Percentiles rank a stretch among this genome's conserved stretches.
These are phyloP conservation scores for Musa acuminata DNA, from an alignment of 176 grass and related monocot species.

Conservation along the genomic window DNA sequence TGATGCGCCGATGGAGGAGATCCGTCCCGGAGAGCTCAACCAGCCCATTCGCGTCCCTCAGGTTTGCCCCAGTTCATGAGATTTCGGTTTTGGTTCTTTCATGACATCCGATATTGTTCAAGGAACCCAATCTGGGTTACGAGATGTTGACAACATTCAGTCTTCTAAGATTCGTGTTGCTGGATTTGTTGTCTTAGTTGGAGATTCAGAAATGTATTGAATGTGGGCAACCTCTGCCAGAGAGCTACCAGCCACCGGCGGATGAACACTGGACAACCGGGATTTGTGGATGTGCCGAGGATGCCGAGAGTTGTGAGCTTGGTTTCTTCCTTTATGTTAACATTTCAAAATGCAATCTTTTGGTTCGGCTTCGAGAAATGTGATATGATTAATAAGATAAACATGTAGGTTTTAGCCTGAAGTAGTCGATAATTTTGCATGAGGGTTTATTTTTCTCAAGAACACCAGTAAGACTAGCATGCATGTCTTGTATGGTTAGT, in stretches of 20 bases:
- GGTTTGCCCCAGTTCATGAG: constrained; percentile 9
- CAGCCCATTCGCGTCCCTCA: constrained; percentile 36
- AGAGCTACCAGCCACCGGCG: constrained; percentile 65
- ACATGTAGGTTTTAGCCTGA: too few species aligned
- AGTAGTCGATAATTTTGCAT: too few species aligned
- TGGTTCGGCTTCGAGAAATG: too few species aligned
- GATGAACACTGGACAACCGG: constrained; percentile 78
- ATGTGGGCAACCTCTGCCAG: constrained; percentile 64
- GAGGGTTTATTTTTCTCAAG: too few species aligned
- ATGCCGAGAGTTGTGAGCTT: constrained; percentile 52
- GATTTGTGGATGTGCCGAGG: constrained; percentile 72
- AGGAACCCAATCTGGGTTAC: too few species aligned
- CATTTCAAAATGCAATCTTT: too few species aligned
- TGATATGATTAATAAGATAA: too few species aligned
- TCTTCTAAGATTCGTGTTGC: too few species aligned
- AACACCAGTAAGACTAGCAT: too few species aligned
- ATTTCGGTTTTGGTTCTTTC: neutral
- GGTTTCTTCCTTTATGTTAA: neutral
- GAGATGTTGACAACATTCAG: too few species aligned
- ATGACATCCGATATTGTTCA: too few species aligned
- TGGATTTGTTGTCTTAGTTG: constrained; percentile 30
- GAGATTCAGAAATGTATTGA: constrained; percentile 52
- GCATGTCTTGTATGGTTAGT: too few species aligned
- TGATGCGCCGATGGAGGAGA: constrained; percentile 34
- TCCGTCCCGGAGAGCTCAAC: constrained; percentile 63